Percentiles rank a stretch among this genome's conserved stretches.
These are phyloP conservation scores for Claviceps cyperi DNA, from an alignment of 2,329 filamentous ascomycete genomes.

Conservation along the genomic window DNA sequence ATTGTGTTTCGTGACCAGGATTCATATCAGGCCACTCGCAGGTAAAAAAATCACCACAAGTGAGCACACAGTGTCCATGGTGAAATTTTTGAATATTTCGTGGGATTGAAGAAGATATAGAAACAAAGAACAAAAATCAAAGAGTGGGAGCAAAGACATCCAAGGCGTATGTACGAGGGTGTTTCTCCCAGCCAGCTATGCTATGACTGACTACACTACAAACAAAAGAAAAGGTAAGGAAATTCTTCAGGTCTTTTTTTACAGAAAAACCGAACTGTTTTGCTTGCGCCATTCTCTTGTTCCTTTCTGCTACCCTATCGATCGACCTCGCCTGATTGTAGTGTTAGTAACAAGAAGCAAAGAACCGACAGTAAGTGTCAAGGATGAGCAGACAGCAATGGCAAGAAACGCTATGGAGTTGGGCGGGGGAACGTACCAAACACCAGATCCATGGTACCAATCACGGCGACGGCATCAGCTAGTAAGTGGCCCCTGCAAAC, in stretches of 20 bases:
- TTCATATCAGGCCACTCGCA: too few relatives aligned
- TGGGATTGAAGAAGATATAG: not conserved
- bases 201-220: slow-evolving; percentile 25
- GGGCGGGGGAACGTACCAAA: slow-evolving; percentile 46
- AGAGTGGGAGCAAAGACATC: slow-evolving; percentile 9
- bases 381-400: too few relatives aligned
- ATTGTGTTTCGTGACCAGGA: too few relatives aligned
- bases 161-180: slow-evolving; percentile 21
- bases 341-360: not conserved
- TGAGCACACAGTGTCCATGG: not conserved
- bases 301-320: slow-evolving; percentile 25
- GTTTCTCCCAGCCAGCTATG: slow-evolving; percentile 15
- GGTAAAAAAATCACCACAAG: too few relatives aligned
- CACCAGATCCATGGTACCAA: slow-evolving; percentile 79
- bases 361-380: too few relatives aligned
- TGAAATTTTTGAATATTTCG: not conserved
- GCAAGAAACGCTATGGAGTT: too few relatives aligned
- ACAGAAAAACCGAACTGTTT: slow-evolving; percentile 3
- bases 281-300: slow-evolving; percentile 7
- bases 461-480: slow-evolving; percentile 92
- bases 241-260: slow-evolving; percentile 2
- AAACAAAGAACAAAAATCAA: too few relatives aligned
- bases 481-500: slow-evolving; percentile 82
- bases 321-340: slow-evolving; percentile 42
- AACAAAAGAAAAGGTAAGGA: slow-evolving; percentile 19